Evolutionary conservation across 768 basidiomycete species (phyloP).

Genomic region (Mycena metata): DNA sequence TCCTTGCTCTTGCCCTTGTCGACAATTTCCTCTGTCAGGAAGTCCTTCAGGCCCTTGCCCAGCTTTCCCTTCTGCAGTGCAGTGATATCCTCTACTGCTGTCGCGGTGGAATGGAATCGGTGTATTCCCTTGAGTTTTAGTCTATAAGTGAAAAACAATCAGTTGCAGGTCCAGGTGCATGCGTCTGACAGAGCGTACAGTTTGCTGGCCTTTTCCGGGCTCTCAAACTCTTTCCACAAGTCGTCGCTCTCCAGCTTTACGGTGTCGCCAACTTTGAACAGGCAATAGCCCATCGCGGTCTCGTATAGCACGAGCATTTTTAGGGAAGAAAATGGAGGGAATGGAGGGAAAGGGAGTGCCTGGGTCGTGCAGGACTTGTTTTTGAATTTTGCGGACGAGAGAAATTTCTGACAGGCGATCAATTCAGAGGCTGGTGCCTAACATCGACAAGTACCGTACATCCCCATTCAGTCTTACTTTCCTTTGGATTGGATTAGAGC

Average conservation of each 20-base stretch:
- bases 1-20: slow-evolving; percentile 95
- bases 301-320: slow-evolving; percentile 97
- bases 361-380: slow-evolving; percentile 31
- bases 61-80: slow-evolving; percentile 93
- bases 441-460: background rate
- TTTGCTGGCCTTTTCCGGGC: slow-evolving; percentile 91
- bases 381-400: slow-evolving; percentile 13
- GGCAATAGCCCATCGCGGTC: slow-evolving; percentile 95
- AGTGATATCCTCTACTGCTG: slow-evolving; percentile 96
- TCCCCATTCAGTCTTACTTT: background rate
- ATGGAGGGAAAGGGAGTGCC: slow-evolving; percentile 22
- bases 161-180: background rate
- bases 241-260: slow-evolving; percentile 90
- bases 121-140: slow-evolving; percentile 96
- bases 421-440: background rate
- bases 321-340: slow-evolving; percentile 29
- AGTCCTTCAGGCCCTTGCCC: slow-evolving; percentile 93
- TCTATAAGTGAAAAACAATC: slow-evolving; percentile 56
- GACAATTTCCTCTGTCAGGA: slow-evolving; percentile 87
- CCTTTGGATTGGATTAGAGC: background rate
- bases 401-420: slow-evolving; percentile 15
- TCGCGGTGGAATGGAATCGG: slow-evolving; percentile 96
- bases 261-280: slow-evolving; percentile 94
- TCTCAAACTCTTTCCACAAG: slow-evolving; percentile 93
- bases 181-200: slow-evolving; percentile 69